Evolutionary conservation across 2,329 filamentous ascomycete species (phyloP).

Genomic region (Colletotrichum liriopes): DNA sequence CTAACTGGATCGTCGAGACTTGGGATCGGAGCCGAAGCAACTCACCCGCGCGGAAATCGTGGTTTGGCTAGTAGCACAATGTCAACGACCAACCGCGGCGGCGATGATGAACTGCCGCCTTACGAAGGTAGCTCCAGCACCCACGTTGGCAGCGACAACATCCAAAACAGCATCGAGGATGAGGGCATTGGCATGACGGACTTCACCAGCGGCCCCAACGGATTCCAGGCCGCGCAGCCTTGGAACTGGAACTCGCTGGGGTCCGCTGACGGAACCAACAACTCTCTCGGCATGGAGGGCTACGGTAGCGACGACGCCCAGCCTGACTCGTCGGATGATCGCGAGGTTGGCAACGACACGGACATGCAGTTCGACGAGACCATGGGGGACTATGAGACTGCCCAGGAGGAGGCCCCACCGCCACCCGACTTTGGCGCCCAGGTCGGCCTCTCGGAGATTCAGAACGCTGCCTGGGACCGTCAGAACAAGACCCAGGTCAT

Average conservation of each 20-base stretch:
- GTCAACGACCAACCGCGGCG: slow-evolving; percentile 47
- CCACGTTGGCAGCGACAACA: slow-evolving; percentile 45
- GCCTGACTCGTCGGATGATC: slow-evolving; percentile 55
- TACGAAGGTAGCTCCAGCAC: slow-evolving; percentile 48
- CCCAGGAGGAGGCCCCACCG: slow-evolving; percentile 46
- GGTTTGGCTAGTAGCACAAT: slow-evolving; percentile 65
- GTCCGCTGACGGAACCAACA: slow-evolving; percentile 50
- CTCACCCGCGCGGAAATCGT: slow-evolving; percentile 76
- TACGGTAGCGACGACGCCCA: slow-evolving; percentile 62
- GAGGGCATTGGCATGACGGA: slow-evolving; percentile 62
- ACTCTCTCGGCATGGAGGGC: slow-evolving; percentile 52
- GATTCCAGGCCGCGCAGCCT: slow-evolving; percentile 52
- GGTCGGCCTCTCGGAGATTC: slow-evolving; percentile 49
- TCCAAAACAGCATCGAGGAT: slow-evolving; percentile 65
- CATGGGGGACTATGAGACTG: slow-evolving; percentile 38
- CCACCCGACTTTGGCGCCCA: slow-evolving; percentile 44
- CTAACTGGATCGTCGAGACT: slow-evolving; percentile 92
- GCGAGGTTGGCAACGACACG: slow-evolving; percentile 50
- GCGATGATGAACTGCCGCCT: slow-evolving; percentile 52
- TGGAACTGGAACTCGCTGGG: slow-evolving; percentile 65
- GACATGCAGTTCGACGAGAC: slow-evolving; percentile 43
- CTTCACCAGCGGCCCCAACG: slow-evolving; percentile 50
- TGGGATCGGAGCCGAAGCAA: slow-evolving; percentile 84
- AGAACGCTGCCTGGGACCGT: slow-evolving; percentile 53
- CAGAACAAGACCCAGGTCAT: slow-evolving; percentile 54